Evolutionary conservation across 2,329 filamentous ascomycete genomes (phyloP), one percentile per base, ranked within the genome.

Genomic region (Aspergillus fumigatus): DNA sequence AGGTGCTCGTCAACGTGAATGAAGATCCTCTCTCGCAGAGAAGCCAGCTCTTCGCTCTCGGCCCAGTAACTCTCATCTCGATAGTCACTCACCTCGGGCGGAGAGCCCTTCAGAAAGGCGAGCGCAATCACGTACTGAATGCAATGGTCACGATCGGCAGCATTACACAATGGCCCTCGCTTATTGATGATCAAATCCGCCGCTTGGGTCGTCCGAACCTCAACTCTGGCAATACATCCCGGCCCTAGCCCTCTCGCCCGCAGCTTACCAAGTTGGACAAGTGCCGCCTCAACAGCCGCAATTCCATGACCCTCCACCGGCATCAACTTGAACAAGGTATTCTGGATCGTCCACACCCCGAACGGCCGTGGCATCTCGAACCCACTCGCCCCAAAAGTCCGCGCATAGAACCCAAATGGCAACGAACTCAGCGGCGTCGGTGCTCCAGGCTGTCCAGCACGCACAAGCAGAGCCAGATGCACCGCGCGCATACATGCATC

Each of bases 401-500:
- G 58, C 43, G 56, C 61, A 57, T 70, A 70, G 52, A 78, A 77
- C 0, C 76, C 76, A 66, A 68, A 77, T 14, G 65, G 64, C 3
- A 66, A 56, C 1, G 65, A 59, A 4, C 66, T 72, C 47, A 78
- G 60, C 1, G 65, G 68, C 0, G 65, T 66, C 3, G 62, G 59
- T 1, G 64, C 63, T 8, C 73, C 73, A 1, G 56, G 56, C 54
- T 75, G 69, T 5, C 69, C 65, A 4, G 60, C 51, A 17, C 53
- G 54, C 0, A 66, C 65, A 0, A 77, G 58, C 2, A 72, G 55
- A 1, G 68, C 68, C 11, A 77, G 60, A 25, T 77, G 72, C 4
- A 77, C 71, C 7, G 74, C 76, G 27, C 73, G 67, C 62, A 72
- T 73, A 35, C 71, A 71, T 1, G 76, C 74, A 60, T 77, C 73